Conservation (phyloP, 208 protist genomes). For the Tetramitus jugosus region DNA sequence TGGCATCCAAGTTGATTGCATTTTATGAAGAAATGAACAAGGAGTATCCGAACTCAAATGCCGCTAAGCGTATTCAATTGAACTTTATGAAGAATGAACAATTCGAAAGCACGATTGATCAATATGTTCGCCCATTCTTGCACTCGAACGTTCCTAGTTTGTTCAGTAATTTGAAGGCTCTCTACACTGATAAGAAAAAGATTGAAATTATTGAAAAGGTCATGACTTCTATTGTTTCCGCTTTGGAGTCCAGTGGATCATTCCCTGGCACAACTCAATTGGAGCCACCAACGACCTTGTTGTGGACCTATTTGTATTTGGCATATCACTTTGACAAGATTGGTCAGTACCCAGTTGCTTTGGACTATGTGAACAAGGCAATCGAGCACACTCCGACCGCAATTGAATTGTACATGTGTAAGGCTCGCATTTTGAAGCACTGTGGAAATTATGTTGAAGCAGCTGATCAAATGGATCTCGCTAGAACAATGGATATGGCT, state of each 20-base stretch:
- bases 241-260: not conserved
- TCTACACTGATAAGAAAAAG: slow-evolving; percentile 38
- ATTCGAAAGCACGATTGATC: not conserved
- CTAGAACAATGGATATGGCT: slow-evolving; percentile 80
- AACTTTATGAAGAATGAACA: slow-evolving; percentile 22
- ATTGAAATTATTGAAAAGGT: slow-evolving; percentile 15
- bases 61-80: slow-evolving; percentile 23
- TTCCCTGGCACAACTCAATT: not conserved
- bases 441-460: slow-evolving; percentile 38
- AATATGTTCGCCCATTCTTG: not conserved
- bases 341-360: slow-evolving; percentile 53
- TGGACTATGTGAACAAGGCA: slow-evolving; percentile 67
- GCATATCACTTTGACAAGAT: slow-evolving; percentile 72
- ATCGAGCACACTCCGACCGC: slow-evolving; percentile 90
- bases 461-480: slow-evolving; percentile 61
- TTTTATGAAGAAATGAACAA: slow-evolving; percentile 23
- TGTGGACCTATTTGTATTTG: slow-evolving; percentile 75
- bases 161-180: slow-evolving; percentile 44
- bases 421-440: slow-evolving; percentile 66
- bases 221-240: not conserved
- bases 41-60: not conserved
- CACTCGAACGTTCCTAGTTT: slow-evolving; percentile 51
- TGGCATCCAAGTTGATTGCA: not conserved
- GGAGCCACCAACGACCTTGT: slow-evolving; percentile 47
- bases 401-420: slow-evolving; percentile 77